Evolutionary conservation across 805 yeast genomes (phyloP).

Genomic region (Teunomyces gatunensis): DNA sequence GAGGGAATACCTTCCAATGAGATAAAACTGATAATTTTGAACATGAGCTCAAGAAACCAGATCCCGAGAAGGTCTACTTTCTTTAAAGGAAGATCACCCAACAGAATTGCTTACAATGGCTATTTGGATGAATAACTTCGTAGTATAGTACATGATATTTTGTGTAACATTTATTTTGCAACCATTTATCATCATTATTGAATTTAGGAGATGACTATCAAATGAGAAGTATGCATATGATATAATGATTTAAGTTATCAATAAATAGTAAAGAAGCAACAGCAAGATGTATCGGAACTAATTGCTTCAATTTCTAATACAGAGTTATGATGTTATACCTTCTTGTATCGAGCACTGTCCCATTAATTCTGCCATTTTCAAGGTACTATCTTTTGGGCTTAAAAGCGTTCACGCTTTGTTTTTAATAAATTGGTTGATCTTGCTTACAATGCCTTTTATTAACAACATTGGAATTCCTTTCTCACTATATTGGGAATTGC

Average conservation of each 20-base stretch:
- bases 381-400: no score
- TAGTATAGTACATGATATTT: neutral
- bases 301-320: slow-evolving; percentile 29
- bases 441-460: slow-evolving; percentile 61
- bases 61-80: slow-evolving; percentile 47
- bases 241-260: no score
- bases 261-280: no score
- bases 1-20: slow-evolving; percentile 46
- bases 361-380: no score
- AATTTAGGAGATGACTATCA: no score
- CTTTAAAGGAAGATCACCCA: slow-evolving; percentile 57
- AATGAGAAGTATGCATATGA: no score
- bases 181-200: neutral
- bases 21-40: slow-evolving; percentile 42
- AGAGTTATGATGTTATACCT: no score
- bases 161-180: slow-evolving; percentile 1
- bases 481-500: slow-evolving; percentile 62
- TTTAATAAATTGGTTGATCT: slow-evolving; percentile 49
- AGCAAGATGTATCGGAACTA: neutral
- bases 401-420: slow-evolving; percentile 46
- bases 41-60: slow-evolving; percentile 44
- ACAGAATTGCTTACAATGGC: slow-evolving; percentile 47
- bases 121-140: neutral
- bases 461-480: slow-evolving; percentile 66
- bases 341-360: no score